A percentile compares a stretch with the other conserved stretches of the same genome.
Conservation (phyloP, 495 filamentous ascomycete species). For the Polyplosphaeria fusca region DNA sequence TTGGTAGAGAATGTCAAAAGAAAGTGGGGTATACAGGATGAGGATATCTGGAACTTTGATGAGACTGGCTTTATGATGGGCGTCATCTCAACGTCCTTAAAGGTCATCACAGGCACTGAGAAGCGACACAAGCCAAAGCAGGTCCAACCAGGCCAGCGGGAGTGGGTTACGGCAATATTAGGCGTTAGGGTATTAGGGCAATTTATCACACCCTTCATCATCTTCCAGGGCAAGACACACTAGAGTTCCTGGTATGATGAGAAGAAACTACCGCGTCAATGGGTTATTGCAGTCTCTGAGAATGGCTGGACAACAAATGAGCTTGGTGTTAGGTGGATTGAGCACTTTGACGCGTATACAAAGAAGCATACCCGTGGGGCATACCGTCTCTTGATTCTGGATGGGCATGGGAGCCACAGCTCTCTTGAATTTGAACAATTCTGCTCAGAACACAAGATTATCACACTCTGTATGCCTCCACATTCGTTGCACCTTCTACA, state of each 20-base stretch:
- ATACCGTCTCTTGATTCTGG: slow-evolving; percentile 27
- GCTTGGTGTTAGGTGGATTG: slow-evolving; percentile 1
- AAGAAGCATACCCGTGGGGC: neutral
- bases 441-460: slow-evolving; percentile 34
- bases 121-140: neutral
- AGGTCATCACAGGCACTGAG: neutral
- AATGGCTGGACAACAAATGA: no score
- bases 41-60: no score
- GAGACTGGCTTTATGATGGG: slow-evolving; percentile 6
- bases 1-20: slow-evolving; percentile 36
- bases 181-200: neutral
- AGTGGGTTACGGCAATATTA: neutral
- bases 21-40: slow-evolving; percentile 42
- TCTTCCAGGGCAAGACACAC: no score
- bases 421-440: slow-evolving; percentile 31
- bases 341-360: slow-evolving; percentile 20
- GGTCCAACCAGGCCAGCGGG: neutral
- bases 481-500: neutral
- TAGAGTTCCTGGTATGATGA: neutral
- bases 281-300: neutral
- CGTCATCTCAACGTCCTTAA: neutral
- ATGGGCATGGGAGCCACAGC: slow-evolving; percentile 30
- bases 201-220: neutral
- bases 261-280: neutral
- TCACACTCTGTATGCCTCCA: no score